A percentile compares a stretch with the other conserved stretches of the same genome.
These are phyloP conservation scores for Collybia mongolica DNA, from an alignment of 768 basidiomycete species.

Conservation along the genomic window DNA sequence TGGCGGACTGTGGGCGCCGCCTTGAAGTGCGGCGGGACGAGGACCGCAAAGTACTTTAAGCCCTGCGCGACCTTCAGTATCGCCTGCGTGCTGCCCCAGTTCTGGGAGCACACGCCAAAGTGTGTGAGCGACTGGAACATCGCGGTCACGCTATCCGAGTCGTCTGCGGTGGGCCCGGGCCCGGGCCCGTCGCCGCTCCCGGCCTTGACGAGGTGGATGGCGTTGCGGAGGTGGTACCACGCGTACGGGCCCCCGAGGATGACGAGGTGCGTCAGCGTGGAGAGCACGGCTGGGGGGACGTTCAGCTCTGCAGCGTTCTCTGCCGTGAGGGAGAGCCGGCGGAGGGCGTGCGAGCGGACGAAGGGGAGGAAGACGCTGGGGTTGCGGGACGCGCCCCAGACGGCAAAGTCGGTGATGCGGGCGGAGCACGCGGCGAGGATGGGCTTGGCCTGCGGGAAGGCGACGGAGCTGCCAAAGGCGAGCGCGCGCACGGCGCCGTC, in stretches of 20 bases:
- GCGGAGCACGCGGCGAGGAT: slow-evolving; percentile 16
- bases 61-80: slow-evolving; percentile 15
- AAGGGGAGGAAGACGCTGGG: slow-evolving; percentile 18
- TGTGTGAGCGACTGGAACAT: slow-evolving; percentile 18
- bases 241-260: slow-evolving; percentile 19
- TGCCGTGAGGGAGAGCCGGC: slow-evolving; percentile 8
- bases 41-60: slow-evolving; percentile 18
- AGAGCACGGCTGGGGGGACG: slow-evolving; percentile 17
- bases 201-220: slow-evolving; percentile 8
- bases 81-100: slow-evolving; percentile 19
- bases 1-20: slow-evolving; percentile 12
- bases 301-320: slow-evolving; percentile 15
- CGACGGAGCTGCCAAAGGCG: slow-evolving; percentile 15
- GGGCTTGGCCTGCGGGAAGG: slow-evolving; percentile 16
- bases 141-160: slow-evolving; percentile 1
- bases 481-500: slow-evolving; percentile 8
- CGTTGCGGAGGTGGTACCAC: slow-evolving; percentile 20
- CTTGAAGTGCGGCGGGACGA: slow-evolving; percentile 14
- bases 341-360: slow-evolving; percentile 12
- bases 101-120: slow-evolving; percentile 19
- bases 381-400: slow-evolving; percentile 14
- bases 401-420: slow-evolving; percentile 13
- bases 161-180: background rate
- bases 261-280: slow-evolving; percentile 23
- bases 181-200: background rate